A percentile compares a stretch with the other conserved stretches of the same genome.
Evolutionary conservation across 331 rosid genomes (phyloP).

Genomic region (Quercus lobata): DNA sequence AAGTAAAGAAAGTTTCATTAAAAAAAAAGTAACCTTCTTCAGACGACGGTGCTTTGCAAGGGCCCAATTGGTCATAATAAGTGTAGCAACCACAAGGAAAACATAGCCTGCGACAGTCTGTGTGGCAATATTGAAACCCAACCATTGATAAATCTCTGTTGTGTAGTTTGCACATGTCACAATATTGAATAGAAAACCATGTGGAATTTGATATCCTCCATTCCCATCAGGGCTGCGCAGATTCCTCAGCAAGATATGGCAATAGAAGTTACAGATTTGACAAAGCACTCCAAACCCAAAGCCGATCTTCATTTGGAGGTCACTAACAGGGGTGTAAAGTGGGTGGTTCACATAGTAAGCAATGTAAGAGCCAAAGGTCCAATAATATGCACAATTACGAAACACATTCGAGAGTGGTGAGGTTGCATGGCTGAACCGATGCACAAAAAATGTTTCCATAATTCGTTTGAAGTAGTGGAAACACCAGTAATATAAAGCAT

Average conservation of each 20-base stretch:
- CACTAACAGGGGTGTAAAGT: constrained; percentile 72
- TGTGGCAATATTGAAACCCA: constrained; percentile 94
- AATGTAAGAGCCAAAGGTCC: constrained; percentile 79
- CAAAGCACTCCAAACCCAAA: constrained; percentile 73
- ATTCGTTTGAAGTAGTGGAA: constrained; percentile 93
- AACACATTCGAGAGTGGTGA: constrained; percentile 92
- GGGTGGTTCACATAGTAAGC: constrained; percentile 95
- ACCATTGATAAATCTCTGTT: constrained; percentile 97
- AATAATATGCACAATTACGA: constrained; percentile 93
- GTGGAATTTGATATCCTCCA: constrained; percentile 93
- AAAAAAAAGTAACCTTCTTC: constrained; percentile 56
- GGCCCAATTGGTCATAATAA: constrained; percentile 97
- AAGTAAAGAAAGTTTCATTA: not conserved
- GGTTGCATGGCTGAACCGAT: constrained; percentile 97
- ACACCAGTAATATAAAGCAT: constrained; percentile 93
- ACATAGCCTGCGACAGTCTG: constrained; percentile 88
- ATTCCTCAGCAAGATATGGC: constrained; percentile 79
- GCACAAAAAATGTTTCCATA: constrained; percentile 87
- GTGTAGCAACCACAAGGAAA: constrained; percentile 71
- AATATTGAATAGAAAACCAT: constrained; percentile 84
- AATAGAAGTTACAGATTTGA: constrained; percentile 70
- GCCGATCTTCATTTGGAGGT: constrained; percentile 92
- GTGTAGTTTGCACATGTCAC: constrained; percentile 98
- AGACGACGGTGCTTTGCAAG: constrained; percentile 92
- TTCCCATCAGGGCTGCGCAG: constrained; percentile 75